These are phyloP conservation scores for Wickerhamiella allomyrinae DNA, from an alignment of 805 yeast genomes.

Conservation along the genomic window DNA sequence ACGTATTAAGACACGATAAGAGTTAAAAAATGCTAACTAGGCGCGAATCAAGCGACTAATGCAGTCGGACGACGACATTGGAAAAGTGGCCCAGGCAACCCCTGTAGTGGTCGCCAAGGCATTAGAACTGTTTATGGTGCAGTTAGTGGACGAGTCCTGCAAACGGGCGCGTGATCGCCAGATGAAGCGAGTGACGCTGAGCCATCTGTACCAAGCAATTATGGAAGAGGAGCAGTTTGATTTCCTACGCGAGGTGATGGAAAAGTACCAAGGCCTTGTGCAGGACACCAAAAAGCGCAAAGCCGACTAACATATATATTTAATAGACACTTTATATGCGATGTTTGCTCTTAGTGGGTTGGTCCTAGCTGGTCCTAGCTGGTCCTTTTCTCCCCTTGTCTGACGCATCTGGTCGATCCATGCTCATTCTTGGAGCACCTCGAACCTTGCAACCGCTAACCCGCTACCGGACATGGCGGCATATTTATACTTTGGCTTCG, in stretches of 20 bases:
- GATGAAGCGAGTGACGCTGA: constrained; percentile 66
- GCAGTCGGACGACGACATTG: constrained; percentile 97
- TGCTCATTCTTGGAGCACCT: too few species aligned
- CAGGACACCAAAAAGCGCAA: constrained; percentile 14
- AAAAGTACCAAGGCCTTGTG: constrained; percentile 35
- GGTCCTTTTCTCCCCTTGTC: too few species aligned
- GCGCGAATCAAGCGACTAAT: constrained; percentile 91
- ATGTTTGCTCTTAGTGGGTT: too few species aligned
- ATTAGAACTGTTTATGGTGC: constrained; percentile 77
- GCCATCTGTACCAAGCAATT: constrained; percentile 73
- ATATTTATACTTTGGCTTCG: neutral
- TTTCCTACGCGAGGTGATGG: constrained; percentile 66
- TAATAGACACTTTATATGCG: neutral
- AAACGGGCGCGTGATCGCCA: constrained; percentile 63
- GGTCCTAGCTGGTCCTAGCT: too few species aligned
- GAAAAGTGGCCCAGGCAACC: constrained; percentile 96
- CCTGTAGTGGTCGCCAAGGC: constrained; percentile 97
- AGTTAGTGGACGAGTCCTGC: constrained; percentile 72
- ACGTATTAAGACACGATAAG: constrained; percentile 7
- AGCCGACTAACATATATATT: neutral
- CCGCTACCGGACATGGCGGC: too few species aligned
- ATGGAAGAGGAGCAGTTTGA: constrained; percentile 82
- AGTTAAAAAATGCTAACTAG: constrained; percentile 9
- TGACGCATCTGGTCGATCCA: too few species aligned
- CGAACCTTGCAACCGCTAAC: too few species aligned